Conservation (phyloP, 169 alveolate species). For the Cryptosporidium meleagridis region DNA sequence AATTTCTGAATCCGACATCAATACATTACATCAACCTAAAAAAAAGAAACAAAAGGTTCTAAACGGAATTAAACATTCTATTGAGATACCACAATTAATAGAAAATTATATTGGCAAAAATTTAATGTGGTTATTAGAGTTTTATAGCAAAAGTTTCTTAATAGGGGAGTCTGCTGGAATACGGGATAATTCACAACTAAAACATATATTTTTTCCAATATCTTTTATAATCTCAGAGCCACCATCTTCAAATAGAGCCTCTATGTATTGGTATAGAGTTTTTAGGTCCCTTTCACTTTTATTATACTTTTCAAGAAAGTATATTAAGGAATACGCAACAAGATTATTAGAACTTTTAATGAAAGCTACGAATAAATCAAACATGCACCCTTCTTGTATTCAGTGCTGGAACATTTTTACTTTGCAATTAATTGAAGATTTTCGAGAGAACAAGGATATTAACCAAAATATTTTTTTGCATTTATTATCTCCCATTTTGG, state of each 20-base stretch:
- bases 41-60: background rate
- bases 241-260: conserved; percentile 26
- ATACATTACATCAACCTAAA: background rate
- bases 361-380: conserved; percentile 35
- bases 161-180: background rate
- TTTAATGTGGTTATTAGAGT: conserved; percentile 64
- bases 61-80: background rate
- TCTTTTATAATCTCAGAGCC: conserved; percentile 46
- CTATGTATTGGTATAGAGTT: conserved; percentile 67
- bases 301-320: conserved; percentile 31
- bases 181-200: background rate
- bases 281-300: conserved; percentile 52
- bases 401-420: conserved; percentile 55
- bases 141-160: conserved; percentile 61
- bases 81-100: background rate
- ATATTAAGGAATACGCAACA: conserved; percentile 59
- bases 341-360: conserved; percentile 49
- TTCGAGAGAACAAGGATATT: conserved; percentile 6
- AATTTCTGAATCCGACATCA: background rate
- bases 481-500: conserved; percentile 43
- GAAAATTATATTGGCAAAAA: conserved; percentile 31
- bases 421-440: background rate
- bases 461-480: conserved; percentile 51
- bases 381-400: conserved; percentile 54
- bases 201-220: conserved; percentile 52